phyloP scores from a whole-genome alignment of 176 grass and related monocot species.

The Phoenix dactylifera region DNA sequence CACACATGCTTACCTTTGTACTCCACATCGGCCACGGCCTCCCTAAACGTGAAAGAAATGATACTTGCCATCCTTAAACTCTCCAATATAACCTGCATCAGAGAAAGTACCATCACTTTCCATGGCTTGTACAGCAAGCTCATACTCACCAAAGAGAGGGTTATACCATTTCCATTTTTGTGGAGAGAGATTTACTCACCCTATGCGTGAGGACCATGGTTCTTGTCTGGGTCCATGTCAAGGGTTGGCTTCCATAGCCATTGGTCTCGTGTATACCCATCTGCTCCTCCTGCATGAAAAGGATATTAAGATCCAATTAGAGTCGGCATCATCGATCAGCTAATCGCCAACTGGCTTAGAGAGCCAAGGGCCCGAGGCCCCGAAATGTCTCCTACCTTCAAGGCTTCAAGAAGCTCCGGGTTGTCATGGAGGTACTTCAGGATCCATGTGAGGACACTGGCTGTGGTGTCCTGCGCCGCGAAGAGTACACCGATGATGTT shows the following conservation, averaged over 20 bases:
- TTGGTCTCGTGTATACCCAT: conserved; percentile 47
- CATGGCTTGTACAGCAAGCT: conserved; percentile 20
- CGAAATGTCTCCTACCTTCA: conserved; percentile 25
- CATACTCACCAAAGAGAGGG: not conserved
- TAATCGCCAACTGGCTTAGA: too few species aligned
- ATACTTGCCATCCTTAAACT: conserved; percentile 96
- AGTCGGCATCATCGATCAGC: too few species aligned
- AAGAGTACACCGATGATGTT: conserved; percentile 94
- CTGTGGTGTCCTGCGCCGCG: conserved; percentile 96
- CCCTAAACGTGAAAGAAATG: conserved; percentile 96
- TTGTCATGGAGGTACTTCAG: conserved; percentile 82
- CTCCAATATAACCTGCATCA: conserved; percentile 77
- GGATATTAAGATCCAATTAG: too few species aligned
- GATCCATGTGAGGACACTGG: conserved; percentile 92
- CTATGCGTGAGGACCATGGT: conserved; percentile 69
- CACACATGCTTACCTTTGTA: conserved; percentile 63
- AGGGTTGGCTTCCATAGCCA: conserved; percentile 39
- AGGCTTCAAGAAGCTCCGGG: conserved; percentile 52
- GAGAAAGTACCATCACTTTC: conserved; percentile 25
- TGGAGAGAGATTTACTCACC: conserved; percentile 25
- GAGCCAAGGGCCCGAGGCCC: too few species aligned
- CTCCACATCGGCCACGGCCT: conserved; percentile 91
- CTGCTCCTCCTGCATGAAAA: conserved; percentile 52
- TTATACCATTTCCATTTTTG: not conserved
- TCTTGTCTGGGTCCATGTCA: conserved; percentile 72